These are phyloP conservation scores for Ramularia collo-cygni DNA, from an alignment of 2,329 filamentous ascomycete species.

Conservation along the genomic window DNA sequence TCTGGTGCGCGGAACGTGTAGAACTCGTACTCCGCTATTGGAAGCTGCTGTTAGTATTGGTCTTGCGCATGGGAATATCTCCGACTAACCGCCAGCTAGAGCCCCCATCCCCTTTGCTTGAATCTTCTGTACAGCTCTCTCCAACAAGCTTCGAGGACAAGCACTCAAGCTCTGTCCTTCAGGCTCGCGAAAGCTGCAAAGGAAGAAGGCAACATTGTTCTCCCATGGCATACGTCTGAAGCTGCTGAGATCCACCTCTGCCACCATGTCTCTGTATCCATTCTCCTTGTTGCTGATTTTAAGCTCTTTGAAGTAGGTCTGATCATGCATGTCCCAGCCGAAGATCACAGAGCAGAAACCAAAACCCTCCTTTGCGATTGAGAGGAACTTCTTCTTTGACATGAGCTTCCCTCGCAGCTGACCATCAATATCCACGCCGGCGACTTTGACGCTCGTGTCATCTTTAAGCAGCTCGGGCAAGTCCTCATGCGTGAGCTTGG, in stretches of 20 bases:
- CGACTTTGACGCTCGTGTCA: slow-evolving; percentile 78
- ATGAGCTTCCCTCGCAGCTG: slow-evolving; percentile 83
- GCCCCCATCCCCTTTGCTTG: slow-evolving; percentile 65
- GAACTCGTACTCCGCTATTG: slow-evolving; percentile 84
- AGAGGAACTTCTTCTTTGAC: slow-evolving; percentile 88
- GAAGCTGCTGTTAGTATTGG: slow-evolving; percentile 13
- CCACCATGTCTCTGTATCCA: slow-evolving; percentile 79
- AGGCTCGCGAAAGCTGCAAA: slow-evolving; percentile 77
- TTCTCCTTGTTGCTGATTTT: slow-evolving; percentile 85
- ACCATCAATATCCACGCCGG: slow-evolving; percentile 80
- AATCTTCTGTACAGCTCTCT: slow-evolving; percentile 60
- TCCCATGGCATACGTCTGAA: slow-evolving; percentile 90
- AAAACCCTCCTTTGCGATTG: slow-evolving; percentile 71
- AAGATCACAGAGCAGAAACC: slow-evolving; percentile 94
- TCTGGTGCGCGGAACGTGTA: slow-evolving; percentile 74
- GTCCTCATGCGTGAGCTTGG: slow-evolving; percentile 53
- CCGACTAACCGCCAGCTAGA: slow-evolving; percentile 73
- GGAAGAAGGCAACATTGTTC: slow-evolving; percentile 74
- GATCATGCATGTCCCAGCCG: slow-evolving; percentile 96
- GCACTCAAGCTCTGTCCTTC: slow-evolving; percentile 65
- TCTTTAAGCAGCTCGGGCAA: slow-evolving; percentile 60
- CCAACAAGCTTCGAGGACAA: slow-evolving; percentile 72
- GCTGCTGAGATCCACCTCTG: slow-evolving; percentile 68
- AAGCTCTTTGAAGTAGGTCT: slow-evolving; percentile 79
- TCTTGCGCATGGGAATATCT: not conserved